These are phyloP conservation scores for Calycina herbarum DNA, from an alignment of 2,329 filamentous ascomycete species.

Conservation along the genomic window DNA sequence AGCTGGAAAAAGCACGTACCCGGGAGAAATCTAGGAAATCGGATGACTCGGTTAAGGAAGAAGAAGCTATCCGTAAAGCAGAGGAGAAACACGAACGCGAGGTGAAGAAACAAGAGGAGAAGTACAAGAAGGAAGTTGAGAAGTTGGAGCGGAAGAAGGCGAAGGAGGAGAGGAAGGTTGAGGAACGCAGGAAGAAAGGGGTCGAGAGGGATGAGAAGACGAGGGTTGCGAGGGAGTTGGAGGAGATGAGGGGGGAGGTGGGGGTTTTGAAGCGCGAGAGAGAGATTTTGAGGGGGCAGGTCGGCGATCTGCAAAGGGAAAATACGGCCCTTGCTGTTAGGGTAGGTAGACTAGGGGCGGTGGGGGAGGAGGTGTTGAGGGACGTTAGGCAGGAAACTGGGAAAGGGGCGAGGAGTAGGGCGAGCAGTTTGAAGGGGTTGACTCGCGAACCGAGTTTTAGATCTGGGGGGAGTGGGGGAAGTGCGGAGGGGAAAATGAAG, in stretches of 20 bases:
- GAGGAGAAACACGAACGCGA: conserved; percentile 64
- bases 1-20: conserved; percentile 56
- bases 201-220: conserved; percentile 54
- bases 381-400: conserved; percentile 29
- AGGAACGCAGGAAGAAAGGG: conserved; percentile 51
- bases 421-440: conserved; percentile 28
- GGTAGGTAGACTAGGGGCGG: conserved; percentile 47
- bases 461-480: conserved; percentile 10
- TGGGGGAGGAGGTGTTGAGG: conserved; percentile 33
- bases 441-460: conserved; percentile 18
- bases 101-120: conserved; percentile 65
- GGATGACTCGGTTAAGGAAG: conserved; percentile 52
- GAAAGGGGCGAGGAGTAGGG: conserved; percentile 26
- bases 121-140: conserved; percentile 61
- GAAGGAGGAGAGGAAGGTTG: conserved; percentile 61
- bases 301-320: conserved; percentile 59
- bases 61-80: conserved; percentile 53
- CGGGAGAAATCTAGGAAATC: conserved; percentile 46
- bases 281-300: conserved; percentile 53
- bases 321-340: conserved; percentile 59
- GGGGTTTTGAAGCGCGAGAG: conserved; percentile 56
- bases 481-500: conserved; percentile 20
- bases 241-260: conserved; percentile 52
- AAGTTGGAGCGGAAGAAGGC: conserved; percentile 65
- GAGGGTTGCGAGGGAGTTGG: conserved; percentile 53